A percentile compares a stretch with the other conserved stretches of the same genome.
phyloP scores from a whole-genome alignment of 2,329 filamentous ascomycete species.

The Fusarium tricinctum region DNA sequence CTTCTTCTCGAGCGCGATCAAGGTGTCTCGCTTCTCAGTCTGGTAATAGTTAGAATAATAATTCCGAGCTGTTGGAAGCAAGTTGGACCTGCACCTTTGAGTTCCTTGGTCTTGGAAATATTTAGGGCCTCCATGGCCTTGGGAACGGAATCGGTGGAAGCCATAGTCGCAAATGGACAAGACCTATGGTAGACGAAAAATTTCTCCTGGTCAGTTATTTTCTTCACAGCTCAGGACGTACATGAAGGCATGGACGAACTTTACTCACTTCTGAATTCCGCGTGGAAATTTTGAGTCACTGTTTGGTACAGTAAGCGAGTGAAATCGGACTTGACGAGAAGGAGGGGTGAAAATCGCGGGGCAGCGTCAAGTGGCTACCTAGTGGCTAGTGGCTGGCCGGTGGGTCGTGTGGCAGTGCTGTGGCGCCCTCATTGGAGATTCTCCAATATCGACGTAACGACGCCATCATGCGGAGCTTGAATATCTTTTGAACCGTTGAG shows the following conservation, averaged over 20 bases:
- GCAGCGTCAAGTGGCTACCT: constrained; percentile 41
- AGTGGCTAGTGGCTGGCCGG: constrained; percentile 37
- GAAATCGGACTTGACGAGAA: constrained; percentile 41
- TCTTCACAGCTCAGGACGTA: not conserved
- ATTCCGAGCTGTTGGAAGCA: constrained; percentile 9
- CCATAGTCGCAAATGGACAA: constrained; percentile 59
- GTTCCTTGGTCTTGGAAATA: constrained; percentile 72
- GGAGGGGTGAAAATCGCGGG: constrained; percentile 58
- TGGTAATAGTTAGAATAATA: constrained; percentile 53
- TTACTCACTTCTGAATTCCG: constrained; percentile 45
- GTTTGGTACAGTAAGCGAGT: constrained; percentile 26
- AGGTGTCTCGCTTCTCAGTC: constrained; percentile 88
- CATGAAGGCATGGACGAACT: constrained; percentile 6
- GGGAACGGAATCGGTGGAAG: constrained; percentile 56
- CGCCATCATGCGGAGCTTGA: constrained; percentile 20
- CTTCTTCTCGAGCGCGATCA: constrained; percentile 89
- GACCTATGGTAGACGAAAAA: constrained; percentile 24
- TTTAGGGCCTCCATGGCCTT: constrained; percentile 66
- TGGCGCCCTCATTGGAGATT: constrained; percentile 40
- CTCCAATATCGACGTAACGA: constrained; percentile 17
- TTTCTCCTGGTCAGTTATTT: constrained; percentile 16
- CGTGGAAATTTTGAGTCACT: constrained; percentile 54
- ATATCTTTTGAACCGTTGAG: constrained; percentile 31
- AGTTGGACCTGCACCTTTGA: constrained; percentile 65
- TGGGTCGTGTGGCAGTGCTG: constrained; percentile 45